These are phyloP conservation scores for Trypanosomatidae sp. DNA, from an alignment of 208 protist genomes.

Conservation along the genomic window DNA sequence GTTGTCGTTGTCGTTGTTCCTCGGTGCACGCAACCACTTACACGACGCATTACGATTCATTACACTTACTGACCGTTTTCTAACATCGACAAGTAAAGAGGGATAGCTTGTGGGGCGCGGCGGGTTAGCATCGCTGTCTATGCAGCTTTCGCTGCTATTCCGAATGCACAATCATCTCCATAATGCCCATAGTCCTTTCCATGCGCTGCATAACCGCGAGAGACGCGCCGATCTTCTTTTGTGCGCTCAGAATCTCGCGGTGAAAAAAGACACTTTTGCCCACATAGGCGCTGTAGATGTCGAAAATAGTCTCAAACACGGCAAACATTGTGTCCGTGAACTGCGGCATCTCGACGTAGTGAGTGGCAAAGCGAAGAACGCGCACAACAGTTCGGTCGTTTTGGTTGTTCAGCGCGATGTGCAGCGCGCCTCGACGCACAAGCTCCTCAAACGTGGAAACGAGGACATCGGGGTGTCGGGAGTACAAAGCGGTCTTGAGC, in stretches of 20 bases:
- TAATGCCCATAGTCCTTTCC: slow-evolving; percentile 67
- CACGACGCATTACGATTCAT: slow-evolving; percentile 12
- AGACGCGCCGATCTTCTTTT: slow-evolving; percentile 56
- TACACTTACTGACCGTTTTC: not conserved
- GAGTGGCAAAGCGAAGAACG: slow-evolving; percentile 72
- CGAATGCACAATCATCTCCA: slow-evolving; percentile 82
- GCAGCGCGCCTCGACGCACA: slow-evolving; percentile 67
- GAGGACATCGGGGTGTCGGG: slow-evolving; percentile 66
- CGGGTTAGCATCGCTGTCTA: not conserved
- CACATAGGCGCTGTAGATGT: slow-evolving; percentile 70
- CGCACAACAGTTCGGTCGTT: slow-evolving; percentile 81
- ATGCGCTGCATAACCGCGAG: slow-evolving; percentile 62
- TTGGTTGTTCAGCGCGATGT: slow-evolving; percentile 81
- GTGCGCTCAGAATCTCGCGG: slow-evolving; percentile 68
- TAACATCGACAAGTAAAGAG: too few species aligned
- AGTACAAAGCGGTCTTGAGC: slow-evolving; percentile 77
- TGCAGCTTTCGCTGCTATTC: slow-evolving; percentile 17
- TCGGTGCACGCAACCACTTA: not conserved
- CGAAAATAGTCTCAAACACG: slow-evolving; percentile 77
- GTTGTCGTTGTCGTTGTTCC: not conserved
- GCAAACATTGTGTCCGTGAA: slow-evolving; percentile 77
- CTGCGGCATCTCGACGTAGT: slow-evolving; percentile 72
- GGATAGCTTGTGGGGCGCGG: not conserved
- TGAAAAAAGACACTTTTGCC: slow-evolving; percentile 76
- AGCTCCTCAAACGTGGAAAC: slow-evolving; percentile 89